A percentile compares a stretch with the other conserved stretches of the same genome.
phyloP scores from a whole-genome alignment of 345 rosid species.

The Toxicodendron radicans region DNA sequence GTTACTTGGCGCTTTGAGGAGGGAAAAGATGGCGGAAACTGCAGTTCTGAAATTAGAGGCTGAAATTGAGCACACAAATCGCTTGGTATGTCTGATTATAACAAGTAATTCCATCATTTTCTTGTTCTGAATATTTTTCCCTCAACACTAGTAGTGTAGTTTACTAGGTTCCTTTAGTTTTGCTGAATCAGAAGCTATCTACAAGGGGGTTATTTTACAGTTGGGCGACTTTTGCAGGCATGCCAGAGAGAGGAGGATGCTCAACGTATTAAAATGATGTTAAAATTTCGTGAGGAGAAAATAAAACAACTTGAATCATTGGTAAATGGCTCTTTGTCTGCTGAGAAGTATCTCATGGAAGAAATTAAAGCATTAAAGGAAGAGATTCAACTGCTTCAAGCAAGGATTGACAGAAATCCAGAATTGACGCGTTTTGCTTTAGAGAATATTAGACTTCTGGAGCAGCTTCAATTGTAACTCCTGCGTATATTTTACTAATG shows the following conservation, averaged over 20 bases:
- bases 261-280: slow-evolving; percentile 47
- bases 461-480: slow-evolving; percentile 69
- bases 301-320: slow-evolving; percentile 57
- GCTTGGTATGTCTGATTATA: slow-evolving; percentile 51
- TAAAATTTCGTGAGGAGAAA: slow-evolving; percentile 63
- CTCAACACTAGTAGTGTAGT: neutral
- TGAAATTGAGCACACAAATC: slow-evolving; percentile 57
- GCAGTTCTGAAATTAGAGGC: slow-evolving; percentile 51
- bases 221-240: slow-evolving; percentile 49
- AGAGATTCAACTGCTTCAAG: slow-evolving; percentile 64
- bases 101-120: slow-evolving; percentile 13
- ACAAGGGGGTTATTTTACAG: slow-evolving; percentile 22
- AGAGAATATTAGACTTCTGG: slow-evolving; percentile 66
- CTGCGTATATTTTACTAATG: slow-evolving; percentile 20
- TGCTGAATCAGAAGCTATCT: slow-evolving; percentile 5
- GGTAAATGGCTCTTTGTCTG: slow-evolving; percentile 44
- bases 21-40: slow-evolving; percentile 65
- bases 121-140: neutral
- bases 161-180: neutral
- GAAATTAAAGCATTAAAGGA: slow-evolving; percentile 61
- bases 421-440: slow-evolving; percentile 55
- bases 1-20: slow-evolving; percentile 60
- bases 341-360: slow-evolving; percentile 55
- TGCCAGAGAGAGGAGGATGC: slow-evolving; percentile 62
- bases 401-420: slow-evolving; percentile 57